Base-by-base conservation (phyloP, 139 green algal species). In the Coelastrella sp. region DNA sequence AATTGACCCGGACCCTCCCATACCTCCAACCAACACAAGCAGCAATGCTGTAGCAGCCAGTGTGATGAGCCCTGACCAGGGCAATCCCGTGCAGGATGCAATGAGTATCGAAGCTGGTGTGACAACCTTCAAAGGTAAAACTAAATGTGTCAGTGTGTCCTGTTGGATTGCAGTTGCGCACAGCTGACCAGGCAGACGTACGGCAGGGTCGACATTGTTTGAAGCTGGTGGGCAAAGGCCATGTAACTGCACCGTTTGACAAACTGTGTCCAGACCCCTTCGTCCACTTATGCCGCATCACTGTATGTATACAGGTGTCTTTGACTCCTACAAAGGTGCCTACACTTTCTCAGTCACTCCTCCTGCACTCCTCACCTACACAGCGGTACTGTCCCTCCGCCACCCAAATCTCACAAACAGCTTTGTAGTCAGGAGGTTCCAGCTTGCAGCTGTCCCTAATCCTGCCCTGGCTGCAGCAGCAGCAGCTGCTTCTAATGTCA, bases 331-430 rank as follows among this genome's bases (percentile, higher is more conserved):
- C 74, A 81, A 73, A 13, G 54, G 75, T 60, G 60, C 68, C 6
- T 92, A 92, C 75, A 80, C 76, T 64, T 68, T 92, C 60, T 20
- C 13, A 6, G 4, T 94, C 16, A 79, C 14, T 14, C 86, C 91
- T n/a, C 13, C 22, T 10, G 20, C 66, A 13, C 20, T 68, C 19
- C 71, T 90, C 8, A 81, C 86, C 74, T 94, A 92, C 89, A 11
- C 80, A n/a, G 92, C 80, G 3, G 58, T 92, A 20, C 80, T 94
- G 1, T 84, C 66, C n/a, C 19, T 94, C 47, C 61, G 89, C 54
- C 87, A 90, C 81, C 81, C 89, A 14, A 81, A 85, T 5, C 2
- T 86, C 4, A 7, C 65, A 4, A 80, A 56, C 73, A 91, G 84
- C 47, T 74, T 90, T 65, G 22, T 59, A 8, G 16, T 90, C 3